Percentiles rank a stretch among this genome's conserved stretches.
These are phyloP conservation scores for Leccinum pellstonianum DNA, from an alignment of 768 basidiomycete genomes.

Conservation along the genomic window DNA sequence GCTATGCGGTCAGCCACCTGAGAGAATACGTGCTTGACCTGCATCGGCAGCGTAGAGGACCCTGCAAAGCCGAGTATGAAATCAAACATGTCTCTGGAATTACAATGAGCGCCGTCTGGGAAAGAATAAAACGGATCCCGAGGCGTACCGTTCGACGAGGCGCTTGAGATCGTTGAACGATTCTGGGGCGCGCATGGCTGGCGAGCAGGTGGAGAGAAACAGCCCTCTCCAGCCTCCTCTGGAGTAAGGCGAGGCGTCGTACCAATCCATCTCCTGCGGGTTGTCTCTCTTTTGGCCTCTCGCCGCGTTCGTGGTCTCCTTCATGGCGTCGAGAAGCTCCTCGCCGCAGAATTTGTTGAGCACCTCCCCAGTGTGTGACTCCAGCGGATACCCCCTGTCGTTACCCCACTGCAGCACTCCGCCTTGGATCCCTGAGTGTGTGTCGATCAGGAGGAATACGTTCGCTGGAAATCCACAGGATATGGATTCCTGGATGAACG, in stretches of 20 bases:
- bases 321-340: background rate
- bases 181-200: background rate
- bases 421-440: background rate
- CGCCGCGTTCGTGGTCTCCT: background rate
- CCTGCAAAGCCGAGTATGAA: background rate
- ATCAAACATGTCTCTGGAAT: background rate
- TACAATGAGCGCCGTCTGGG: background rate
- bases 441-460: background rate
- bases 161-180: background rate
- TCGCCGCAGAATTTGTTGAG: background rate
- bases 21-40: background rate
- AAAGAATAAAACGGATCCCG: background rate
- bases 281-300: background rate
- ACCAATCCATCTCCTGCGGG: background rate
- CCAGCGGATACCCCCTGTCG: background rate
- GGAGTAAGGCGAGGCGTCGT: background rate
- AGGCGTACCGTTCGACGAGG: background rate
- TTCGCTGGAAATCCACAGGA: background rate
- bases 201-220: background rate
- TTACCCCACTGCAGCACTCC: background rate
- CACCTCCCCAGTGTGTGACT: background rate
- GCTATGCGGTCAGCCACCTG: background rate
- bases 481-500: background rate
- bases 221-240: background rate
- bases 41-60: background rate